Evolutionary conservation across 768 basidiomycete species (phyloP).

Genomic region (Termitomyces sp.): DNA sequence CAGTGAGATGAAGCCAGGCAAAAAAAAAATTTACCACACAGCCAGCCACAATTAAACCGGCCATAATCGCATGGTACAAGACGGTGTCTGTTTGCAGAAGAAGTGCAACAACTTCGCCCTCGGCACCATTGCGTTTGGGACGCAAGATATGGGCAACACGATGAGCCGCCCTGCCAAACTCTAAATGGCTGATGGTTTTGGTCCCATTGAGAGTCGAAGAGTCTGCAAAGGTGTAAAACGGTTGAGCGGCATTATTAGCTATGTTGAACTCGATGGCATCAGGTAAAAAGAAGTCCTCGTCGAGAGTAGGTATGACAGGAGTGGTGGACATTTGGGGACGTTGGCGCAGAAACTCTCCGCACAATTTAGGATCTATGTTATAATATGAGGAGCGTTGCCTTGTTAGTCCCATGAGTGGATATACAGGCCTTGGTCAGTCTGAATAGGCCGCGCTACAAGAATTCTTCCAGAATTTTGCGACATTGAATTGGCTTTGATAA

Average conservation of each 20-base stretch:
- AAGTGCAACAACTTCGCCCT: slow-evolving; percentile 30
- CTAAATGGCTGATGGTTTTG: slow-evolving; percentile 30
- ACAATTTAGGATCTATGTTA: background rate
- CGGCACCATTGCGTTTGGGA: slow-evolving; percentile 23
- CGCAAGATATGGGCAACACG: slow-evolving; percentile 35
- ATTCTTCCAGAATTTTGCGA: no score
- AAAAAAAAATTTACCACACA: slow-evolving; percentile 22
- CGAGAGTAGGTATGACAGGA: slow-evolving; percentile 1
- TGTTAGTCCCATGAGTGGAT: background rate
- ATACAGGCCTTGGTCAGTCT: background rate
- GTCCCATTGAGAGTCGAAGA: slow-evolving; percentile 1
- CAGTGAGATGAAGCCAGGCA: background rate
- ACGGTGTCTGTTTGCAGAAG: slow-evolving; percentile 29
- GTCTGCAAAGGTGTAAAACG: slow-evolving; percentile 7
- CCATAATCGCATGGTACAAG: slow-evolving; percentile 35
- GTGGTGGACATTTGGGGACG: background rate
- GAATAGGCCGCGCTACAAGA: background rate
- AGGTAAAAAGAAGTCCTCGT: slow-evolving; percentile 5
- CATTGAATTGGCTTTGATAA: background rate
- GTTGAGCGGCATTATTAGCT: slow-evolving; percentile 4
- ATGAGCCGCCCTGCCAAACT: slow-evolving; percentile 41
- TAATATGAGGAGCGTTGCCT: background rate
- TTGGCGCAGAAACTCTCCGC: background rate
- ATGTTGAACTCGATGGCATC: slow-evolving; percentile 13
- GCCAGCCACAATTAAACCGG: slow-evolving; percentile 33